Evolutionary conservation across 2,329 filamentous ascomycete genomes (phyloP), one percentile per base, ranked within the genome.

Genomic region (Meredithiella fracta): DNA sequence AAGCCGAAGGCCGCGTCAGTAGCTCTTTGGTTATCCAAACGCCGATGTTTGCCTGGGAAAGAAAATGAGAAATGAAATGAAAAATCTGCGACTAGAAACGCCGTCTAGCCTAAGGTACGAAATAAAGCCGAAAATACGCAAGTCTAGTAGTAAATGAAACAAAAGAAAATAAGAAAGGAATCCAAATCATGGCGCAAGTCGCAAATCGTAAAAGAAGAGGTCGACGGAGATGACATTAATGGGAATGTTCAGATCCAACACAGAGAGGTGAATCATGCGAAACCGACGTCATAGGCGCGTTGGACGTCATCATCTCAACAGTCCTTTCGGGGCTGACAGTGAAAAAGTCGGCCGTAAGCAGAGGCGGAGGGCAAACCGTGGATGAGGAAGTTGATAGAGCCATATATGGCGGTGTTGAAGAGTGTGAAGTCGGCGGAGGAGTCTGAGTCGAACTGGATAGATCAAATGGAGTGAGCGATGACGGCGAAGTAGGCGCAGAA

Each of bases 201-300:
- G 17, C 44, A 37, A 34, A 56, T 51, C 15, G 22, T 38, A 56
- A 44, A 50, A 44, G 26, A 25, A 51, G 51, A 51, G 22, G 7
- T 40, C 40, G 20, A 55, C 17, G 11, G 40, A 9, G 20, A 34
- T 34, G 29, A 5, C 11, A 5, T 34, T 11, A 34, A 34, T 11
- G 29, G 29, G 29, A 34, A 34, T 5, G 11, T 11, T 44, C 40
- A 20, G 40, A 20, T n/a, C 40, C 4, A 22, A 22, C 40, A 44
- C 15, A 22, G 40, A 44, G 40, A 44, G 40, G 40, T 22, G 20
- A 8, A n/a, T 44, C 40, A 9, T 3, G 8, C 20, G 40, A 22
- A n/a, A 17, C 8, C 8, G 40, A 44, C 2, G 40, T n/a, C 14
- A 38, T 2, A 59, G 62, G 59, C 59, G 15, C n/a, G 8, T 44